Evolutionary conservation across 2,329 filamentous ascomycete genomes (phyloP), one percentile per base, ranked within the genome.

Genomic region (Trichoderma asperellum): DNA sequence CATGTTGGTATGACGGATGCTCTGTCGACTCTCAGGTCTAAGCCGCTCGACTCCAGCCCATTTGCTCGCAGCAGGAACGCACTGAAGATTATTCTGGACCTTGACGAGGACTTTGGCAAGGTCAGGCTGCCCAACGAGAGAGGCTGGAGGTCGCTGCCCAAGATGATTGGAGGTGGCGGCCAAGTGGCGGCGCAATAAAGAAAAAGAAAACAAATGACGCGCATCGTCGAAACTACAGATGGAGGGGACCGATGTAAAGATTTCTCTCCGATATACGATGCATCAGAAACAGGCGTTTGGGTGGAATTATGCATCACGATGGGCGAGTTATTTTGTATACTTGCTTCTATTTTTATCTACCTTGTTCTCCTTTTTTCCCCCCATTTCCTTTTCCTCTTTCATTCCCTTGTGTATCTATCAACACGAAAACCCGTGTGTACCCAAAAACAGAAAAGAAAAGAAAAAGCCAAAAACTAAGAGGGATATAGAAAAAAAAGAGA

Each of bases 61-160:
- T 84, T 86, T 72, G 81, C 81, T 58, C 83, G 86, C 75, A 96
- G 92, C 81, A 87, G 94, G 71, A 98, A 97, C 79, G 95, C 95
- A 12, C 85, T 98, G 74, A 97, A 97, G 87, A 92, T 97, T 75
- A 95, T 98, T 75, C 88, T 97, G 60, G 95, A 98, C 80, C 84
- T 98, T 71, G 95, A 98, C 78, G 91, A 96, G 82, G 92, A 96
- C 78, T 97, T 98, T 84, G 95, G 95, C 71, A 88, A 89, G 74
- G 82, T 92, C 70, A 89, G 87, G 80, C 77, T 92, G 70, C 86
- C 86, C 18, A 82, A 83, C 74, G 81, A 84, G 72, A 79, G 84
- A 74, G 79, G 81, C 40, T 88, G 86, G 87, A 84, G 84, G 76
- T 80, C 81, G 27, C 73, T 89, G 74, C 86, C 86, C 24, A 79